phyloP scores from a whole-genome alignment of 2,329 filamentous ascomycete species.

The Colletotrichum tanaceti region DNA sequence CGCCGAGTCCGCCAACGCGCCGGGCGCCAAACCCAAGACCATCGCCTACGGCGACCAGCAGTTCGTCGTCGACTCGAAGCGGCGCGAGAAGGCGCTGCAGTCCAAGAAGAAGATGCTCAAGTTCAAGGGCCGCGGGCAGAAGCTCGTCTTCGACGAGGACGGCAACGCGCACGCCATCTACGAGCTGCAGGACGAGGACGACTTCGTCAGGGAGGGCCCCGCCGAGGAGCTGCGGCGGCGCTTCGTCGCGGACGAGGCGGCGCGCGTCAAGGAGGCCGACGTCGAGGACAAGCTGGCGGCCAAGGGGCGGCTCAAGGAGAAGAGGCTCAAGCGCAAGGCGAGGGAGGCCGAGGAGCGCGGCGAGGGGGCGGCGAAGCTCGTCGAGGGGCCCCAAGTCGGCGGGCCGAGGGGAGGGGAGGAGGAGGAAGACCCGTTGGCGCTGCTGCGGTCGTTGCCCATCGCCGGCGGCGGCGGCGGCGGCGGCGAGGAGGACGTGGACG shows the following conservation, averaged over 20 bases:
- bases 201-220: slow-evolving; percentile 79
- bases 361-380: slow-evolving; percentile 41
- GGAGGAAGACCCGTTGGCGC: slow-evolving; percentile 66
- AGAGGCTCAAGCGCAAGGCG: slow-evolving; percentile 78
- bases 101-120: slow-evolving; percentile 95
- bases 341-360: slow-evolving; percentile 67
- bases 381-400: slow-evolving; percentile 43
- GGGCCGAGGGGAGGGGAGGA: slow-evolving; percentile 46
- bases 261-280: slow-evolving; percentile 80
- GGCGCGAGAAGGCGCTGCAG: slow-evolving; percentile 92
- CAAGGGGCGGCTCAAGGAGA: slow-evolving; percentile 83
- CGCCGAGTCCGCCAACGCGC: slow-evolving; percentile 58
- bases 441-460: slow-evolving; percentile 68
- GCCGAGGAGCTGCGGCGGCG: slow-evolving; percentile 79
- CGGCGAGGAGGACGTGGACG: slow-evolving; percentile 51
- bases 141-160: slow-evolving; percentile 92
- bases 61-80: slow-evolving; percentile 91
- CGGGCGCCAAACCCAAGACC: slow-evolving; percentile 61
- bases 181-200: slow-evolving; percentile 86
- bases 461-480: slow-evolving; percentile 55
- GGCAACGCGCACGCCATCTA: slow-evolving; percentile 87
- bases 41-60: slow-evolving; percentile 77
- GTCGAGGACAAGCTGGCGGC: slow-evolving; percentile 83
- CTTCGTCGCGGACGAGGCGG: slow-evolving; percentile 82
- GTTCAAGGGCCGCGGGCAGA: slow-evolving; percentile 86